Conservation (phyloP, 179 eudicot genomes). For the Patellifolia procumbens region DNA sequence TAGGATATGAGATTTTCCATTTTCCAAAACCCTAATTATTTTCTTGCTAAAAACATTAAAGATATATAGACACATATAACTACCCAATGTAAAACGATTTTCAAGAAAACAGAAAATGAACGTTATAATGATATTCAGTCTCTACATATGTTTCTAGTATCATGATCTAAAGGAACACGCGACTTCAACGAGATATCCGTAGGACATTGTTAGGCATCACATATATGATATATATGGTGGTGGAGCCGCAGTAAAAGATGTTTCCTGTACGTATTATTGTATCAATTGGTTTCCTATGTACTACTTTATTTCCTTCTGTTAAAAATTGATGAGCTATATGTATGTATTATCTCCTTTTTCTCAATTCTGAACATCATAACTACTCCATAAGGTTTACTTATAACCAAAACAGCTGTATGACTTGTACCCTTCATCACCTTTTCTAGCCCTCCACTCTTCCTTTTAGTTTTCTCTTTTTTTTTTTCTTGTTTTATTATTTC, state of each 20-base stretch:
- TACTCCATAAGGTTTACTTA: constrained; percentile 14
- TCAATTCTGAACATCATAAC: neutral
- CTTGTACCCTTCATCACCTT: constrained; percentile 15
- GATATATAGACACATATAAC: no score
- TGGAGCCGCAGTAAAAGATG: constrained; percentile 23
- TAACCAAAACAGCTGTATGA: constrained; percentile 16
- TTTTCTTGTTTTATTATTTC: neutral
- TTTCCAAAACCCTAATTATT: no score
- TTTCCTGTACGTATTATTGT: neutral
- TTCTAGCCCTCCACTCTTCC: neutral
- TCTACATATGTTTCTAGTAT: no score
- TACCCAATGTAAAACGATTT: no score
- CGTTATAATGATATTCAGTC: no score
- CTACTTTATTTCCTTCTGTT: neutral
- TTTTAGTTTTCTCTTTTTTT: neutral
- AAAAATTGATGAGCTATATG: constrained; percentile 5
- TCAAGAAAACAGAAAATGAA: no score
- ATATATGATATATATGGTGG: constrained; percentile 1
- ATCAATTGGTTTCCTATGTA: neutral
- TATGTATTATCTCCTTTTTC: neutral
- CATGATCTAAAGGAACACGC: no score
- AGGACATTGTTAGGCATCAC: no score
- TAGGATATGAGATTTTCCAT: no score
- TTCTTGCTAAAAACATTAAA: no score
- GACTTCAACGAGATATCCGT: no score